Base-by-base conservation (phyloP, 1,284 basidiomycete genomes). In the Porodaedalea pini region DNA sequence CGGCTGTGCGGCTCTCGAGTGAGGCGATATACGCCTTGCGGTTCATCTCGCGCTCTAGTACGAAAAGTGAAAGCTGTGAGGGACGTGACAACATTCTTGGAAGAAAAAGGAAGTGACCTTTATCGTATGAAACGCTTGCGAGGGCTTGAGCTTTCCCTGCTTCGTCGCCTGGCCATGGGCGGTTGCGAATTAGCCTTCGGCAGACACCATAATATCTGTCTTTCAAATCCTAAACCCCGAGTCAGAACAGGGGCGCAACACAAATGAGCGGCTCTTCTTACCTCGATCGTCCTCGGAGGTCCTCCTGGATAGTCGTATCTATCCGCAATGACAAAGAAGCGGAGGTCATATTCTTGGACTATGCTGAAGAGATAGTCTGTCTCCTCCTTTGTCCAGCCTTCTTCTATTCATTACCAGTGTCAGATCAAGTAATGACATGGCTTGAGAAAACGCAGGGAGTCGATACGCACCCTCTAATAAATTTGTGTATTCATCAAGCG, bases 131-230 rank as follows among this genome's bases (percentile, higher is more conserved):
- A 67, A 90, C 88, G 56, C 80, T 86, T 25, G 81, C 78, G n/a
- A 93, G 73, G 19, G 90, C 73, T 48, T 82, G 79, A 17, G 77
- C 75, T 71, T 87, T 92, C 62, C 78, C 78, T 1, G 79, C 73
- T 63, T 93, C 90, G 66, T 94, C 92, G 1, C 86, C 88, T 6
- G 83, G 75, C 85, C 86, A 90, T 11, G 92, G 90, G 40, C 94
- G 78, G 60, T 85, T 91, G 45, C 92, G 81, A 34, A 98, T 81
- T 21, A 99, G 80, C 57, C 91, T 89, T 32, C 96, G 83, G 69
- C 94, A 97, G 21, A 97, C 89, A 53, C 90, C 87, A 68, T 91
- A 98, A 69, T 99, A 99, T 34, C 97, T 78, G 61, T 94, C 91
- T 75, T 99, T 98, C 66, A 99, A 74, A 61, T 98, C 95, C 91